phyloP scores from a whole-genome alignment of 2,329 filamentous ascomycete species.

The Chaetomium strumarium region DNA sequence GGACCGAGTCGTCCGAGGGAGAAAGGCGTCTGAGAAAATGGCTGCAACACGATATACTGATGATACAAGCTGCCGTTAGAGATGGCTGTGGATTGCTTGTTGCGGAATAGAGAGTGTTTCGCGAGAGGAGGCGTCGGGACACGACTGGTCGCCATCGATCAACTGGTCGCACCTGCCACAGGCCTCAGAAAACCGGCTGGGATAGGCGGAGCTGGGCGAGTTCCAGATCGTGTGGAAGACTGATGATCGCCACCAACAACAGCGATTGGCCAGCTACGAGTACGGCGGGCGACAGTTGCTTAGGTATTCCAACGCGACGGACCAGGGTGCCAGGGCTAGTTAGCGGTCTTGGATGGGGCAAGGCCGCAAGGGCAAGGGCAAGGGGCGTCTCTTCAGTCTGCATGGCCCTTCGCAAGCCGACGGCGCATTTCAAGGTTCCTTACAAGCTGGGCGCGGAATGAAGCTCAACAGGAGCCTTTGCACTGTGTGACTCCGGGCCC shows the following conservation, averaged over 20 bases:
- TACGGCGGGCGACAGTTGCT: constrained; percentile 21
- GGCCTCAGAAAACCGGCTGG: constrained; percentile 15
- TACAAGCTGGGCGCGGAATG: too few relatives aligned
- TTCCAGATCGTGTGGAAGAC: constrained; percentile 30
- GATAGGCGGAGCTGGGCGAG: constrained; percentile 22
- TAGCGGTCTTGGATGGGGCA: constrained; percentile 2
- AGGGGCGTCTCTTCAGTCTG: neutral
- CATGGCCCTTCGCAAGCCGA: neutral
- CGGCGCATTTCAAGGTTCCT: neutral
- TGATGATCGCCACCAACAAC: constrained; percentile 30
- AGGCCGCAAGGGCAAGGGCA: neutral
- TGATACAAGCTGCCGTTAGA: constrained; percentile 16
- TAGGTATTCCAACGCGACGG: constrained; percentile 13
- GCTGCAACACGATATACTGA: constrained; percentile 12
- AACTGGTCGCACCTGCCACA: constrained; percentile 9
- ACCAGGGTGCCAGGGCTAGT: constrained; percentile 11
- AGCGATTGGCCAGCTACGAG: constrained; percentile 31
- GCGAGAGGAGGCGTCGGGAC: constrained; percentile 14
- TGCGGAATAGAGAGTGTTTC: constrained; percentile 12
- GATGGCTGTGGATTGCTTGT: constrained; percentile 16
- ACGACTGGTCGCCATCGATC: neutral
- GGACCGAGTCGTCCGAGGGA: constrained; percentile 10
- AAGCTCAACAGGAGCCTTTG: too few relatives aligned
- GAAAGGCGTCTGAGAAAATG: constrained; percentile 3
- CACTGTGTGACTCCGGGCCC: too few relatives aligned